Evolutionary conservation across 257 asterid genomes (phyloP).

Genomic region (Ehretia macrophylla): DNA sequence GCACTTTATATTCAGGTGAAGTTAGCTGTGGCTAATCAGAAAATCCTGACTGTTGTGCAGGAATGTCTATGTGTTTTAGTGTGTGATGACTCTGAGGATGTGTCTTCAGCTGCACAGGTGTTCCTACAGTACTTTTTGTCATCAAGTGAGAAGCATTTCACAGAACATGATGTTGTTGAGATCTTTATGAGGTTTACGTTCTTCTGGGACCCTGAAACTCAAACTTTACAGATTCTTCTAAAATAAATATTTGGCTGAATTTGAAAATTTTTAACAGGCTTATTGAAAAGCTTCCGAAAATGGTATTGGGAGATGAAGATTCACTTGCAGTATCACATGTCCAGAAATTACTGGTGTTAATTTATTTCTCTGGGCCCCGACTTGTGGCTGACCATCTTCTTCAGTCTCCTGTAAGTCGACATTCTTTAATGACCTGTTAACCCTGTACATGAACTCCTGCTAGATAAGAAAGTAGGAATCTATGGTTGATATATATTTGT

Average conservation of each 20-base stretch:
- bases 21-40: constrained; percentile 1
- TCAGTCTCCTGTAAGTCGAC: constrained; percentile 68
- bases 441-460: not conserved
- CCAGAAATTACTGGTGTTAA: constrained; percentile 69
- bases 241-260: not conserved
- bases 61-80: constrained; percentile 72
- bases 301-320: constrained; percentile 74
- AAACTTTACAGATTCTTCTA: constrained; percentile 10
- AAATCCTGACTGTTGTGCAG: constrained; percentile 37
- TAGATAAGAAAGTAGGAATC: not conserved
- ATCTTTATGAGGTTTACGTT: constrained; percentile 61
- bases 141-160: constrained; percentile 35
- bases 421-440: constrained; percentile 17
- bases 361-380: constrained; percentile 75
- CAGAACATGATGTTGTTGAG: constrained; percentile 48
- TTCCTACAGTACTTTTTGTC: constrained; percentile 44
- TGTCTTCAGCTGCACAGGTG: constrained; percentile 63
- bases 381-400: constrained; percentile 66
- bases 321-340: constrained; percentile 67
- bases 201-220: constrained; percentile 10
- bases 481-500: not conserved
- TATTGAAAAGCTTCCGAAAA: constrained; percentile 85
- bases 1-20: constrained; percentile 3
- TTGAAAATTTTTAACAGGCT: constrained; percentile 45
- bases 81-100: constrained; percentile 78